Percentiles rank a stretch among this genome's conserved stretches.
These are phyloP conservation scores for Fusarium musae DNA, from an alignment of 2,329 filamentous ascomycete genomes.

Conservation along the genomic window DNA sequence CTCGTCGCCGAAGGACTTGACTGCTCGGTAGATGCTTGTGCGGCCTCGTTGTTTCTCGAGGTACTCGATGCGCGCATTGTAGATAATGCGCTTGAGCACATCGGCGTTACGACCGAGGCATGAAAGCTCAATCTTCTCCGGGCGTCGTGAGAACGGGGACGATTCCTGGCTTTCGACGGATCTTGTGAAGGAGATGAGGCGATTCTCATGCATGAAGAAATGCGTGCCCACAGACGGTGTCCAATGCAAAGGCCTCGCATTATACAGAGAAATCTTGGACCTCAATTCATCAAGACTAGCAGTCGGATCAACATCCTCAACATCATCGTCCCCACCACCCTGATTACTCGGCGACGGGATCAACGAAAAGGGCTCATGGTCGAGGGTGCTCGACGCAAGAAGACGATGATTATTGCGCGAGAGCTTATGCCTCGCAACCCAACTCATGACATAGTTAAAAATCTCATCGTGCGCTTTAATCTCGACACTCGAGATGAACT, in stretches of 20 bases:
- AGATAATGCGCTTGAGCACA: conserved; percentile 25
- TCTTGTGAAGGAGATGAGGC: conserved; percentile 18
- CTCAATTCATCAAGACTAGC: conserved; percentile 8
- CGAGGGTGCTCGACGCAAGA: conserved; percentile 13
- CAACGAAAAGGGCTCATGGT: neutral
- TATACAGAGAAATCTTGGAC: conserved; percentile 22
- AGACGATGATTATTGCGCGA: conserved; percentile 26
- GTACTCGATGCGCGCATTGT: conserved; percentile 23
- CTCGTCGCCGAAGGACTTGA: neutral
- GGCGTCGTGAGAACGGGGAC: neutral
- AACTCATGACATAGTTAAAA: conserved; percentile 28
- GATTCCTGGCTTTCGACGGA: neutral
- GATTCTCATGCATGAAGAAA: conserved; percentile 22
- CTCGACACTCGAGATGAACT: conserved; percentile 25
- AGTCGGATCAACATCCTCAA: conserved; percentile 1
- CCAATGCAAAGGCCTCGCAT: conserved; percentile 22
- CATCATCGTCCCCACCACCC: neutral
- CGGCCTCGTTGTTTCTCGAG: conserved; percentile 22
- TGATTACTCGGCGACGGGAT: neutral
- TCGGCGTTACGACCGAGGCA: conserved; percentile 22
- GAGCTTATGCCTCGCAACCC: conserved; percentile 20
- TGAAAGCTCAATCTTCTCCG: conserved; percentile 13
- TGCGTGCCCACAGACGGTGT: conserved; percentile 26
- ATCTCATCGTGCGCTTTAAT: conserved; percentile 24
- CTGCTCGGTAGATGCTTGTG: conserved; percentile 22